Evolutionary conservation across 371 early-diverging fungal species (phyloP).

Genomic region (Umbelopsis sp.): DNA sequence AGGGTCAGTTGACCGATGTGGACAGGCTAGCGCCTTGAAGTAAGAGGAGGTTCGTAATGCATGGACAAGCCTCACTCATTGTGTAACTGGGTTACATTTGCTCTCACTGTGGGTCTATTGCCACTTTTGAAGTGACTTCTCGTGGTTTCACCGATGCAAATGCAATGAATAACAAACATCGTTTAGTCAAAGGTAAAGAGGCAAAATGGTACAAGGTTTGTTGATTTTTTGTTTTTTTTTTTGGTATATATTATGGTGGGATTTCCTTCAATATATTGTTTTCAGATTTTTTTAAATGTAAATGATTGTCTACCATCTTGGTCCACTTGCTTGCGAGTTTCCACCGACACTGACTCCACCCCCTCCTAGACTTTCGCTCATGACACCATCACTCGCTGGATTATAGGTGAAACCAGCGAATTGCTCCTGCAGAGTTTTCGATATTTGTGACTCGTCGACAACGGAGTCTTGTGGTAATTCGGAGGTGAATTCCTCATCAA

Average conservation of each 20-base stretch:
- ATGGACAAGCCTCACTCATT: no score
- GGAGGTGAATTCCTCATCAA: conserved; percentile 80
- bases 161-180: not conserved
- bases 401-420: conserved; percentile 94
- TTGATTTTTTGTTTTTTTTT: not conserved
- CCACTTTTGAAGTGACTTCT: not conserved
- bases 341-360: conserved; percentile 15
- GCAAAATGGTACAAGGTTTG: not conserved
- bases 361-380: conserved; percentile 38
- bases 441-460: conserved; percentile 78
- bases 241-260: not conserved
- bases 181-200: not conserved
- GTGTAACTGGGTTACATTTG: not conserved
- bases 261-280: not conserved
- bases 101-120: not conserved
- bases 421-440: conserved; percentile 91
- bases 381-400: conserved; percentile 55
- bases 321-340: conserved; percentile 14
- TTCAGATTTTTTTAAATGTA: not conserved
- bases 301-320: conserved; percentile 16
- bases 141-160: conserved; percentile 16
- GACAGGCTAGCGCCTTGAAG: no score
- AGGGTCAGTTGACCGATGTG: conserved; percentile 1
- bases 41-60: no score
- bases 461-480: conserved; percentile 89